Conservation (phyloP, 345 rosid species). For the Eucalyptus leucophloia region DNA sequence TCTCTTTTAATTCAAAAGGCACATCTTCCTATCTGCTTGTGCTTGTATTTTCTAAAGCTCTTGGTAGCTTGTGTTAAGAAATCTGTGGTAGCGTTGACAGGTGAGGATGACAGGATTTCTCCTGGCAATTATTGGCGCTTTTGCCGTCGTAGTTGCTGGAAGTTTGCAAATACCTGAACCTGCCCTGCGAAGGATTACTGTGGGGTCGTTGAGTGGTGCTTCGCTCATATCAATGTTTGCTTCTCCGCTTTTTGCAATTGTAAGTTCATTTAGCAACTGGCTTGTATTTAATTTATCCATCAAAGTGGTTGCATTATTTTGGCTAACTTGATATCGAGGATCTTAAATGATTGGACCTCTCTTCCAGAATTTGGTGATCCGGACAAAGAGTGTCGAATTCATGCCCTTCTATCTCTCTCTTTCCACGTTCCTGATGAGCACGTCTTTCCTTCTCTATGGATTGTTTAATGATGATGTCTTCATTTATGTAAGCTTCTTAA, state of each 20-base stretch:
- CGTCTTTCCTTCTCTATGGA: slow-evolving; percentile 59
- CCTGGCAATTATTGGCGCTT: slow-evolving; percentile 25
- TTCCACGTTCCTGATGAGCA: slow-evolving; percentile 78
- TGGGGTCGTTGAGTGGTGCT: slow-evolving; percentile 56
- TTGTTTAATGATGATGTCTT: slow-evolving; percentile 56
- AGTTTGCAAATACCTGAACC: slow-evolving; percentile 45
- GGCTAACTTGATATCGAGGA: not conserved
- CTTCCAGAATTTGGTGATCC: slow-evolving; percentile 63
- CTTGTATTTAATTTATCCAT: not conserved
- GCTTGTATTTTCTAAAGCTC: not conserved
- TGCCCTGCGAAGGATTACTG: slow-evolving; percentile 23
- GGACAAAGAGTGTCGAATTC: slow-evolving; percentile 69
- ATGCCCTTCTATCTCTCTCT: slow-evolving; percentile 87
- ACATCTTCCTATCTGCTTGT: not conserved
- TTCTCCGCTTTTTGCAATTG: slow-evolving; percentile 76
- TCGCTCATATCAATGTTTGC: slow-evolving; percentile 88
- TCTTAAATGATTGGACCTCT: not conserved
- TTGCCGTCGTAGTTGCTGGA: slow-evolving; percentile 29
- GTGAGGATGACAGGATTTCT: slow-evolving; percentile 44
- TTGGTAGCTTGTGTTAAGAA: not conserved
- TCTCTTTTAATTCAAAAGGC: not conserved
- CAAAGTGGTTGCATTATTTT: not conserved
- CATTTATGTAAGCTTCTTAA: slow-evolving; percentile 40
- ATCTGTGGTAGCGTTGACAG: slow-evolving; percentile 10
- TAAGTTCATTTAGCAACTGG: slow-evolving; percentile 15